Conservation (phyloP, 495 filamentous ascomycete genomes). For the Aspergillus ellipticus region DNA sequence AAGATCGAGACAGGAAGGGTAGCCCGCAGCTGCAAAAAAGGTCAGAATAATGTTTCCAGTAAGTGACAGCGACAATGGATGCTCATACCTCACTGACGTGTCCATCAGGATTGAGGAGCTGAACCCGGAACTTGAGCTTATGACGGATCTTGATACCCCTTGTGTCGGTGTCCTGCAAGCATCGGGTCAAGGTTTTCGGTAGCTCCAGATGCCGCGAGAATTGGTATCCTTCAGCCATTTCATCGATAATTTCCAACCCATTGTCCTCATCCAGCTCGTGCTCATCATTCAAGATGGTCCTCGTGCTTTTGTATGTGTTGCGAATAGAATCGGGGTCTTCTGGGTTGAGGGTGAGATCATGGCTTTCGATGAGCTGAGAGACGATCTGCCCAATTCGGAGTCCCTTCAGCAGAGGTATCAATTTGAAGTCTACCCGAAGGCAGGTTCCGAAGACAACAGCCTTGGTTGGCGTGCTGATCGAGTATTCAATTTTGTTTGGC, state of each 20-base stretch:
- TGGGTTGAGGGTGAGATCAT: conserved; percentile 58
- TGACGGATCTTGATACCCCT: conserved; percentile 83
- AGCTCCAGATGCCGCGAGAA: conserved; percentile 65
- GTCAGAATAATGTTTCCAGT: conserved; percentile 10
- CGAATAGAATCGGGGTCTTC: conserved; percentile 48
- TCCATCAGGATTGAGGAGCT: conserved; percentile 88
- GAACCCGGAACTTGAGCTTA: conserved; percentile 79
- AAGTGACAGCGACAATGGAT: neutral
- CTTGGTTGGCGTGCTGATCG: conserved; percentile 81
- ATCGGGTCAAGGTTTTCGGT: conserved; percentile 71
- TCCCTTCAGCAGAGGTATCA: conserved; percentile 83
- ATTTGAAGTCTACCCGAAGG: conserved; percentile 72
- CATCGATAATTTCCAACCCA: conserved; percentile 63
- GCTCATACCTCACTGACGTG: conserved; percentile 76
- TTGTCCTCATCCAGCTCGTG: conserved; percentile 57
- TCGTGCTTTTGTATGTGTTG: conserved; percentile 57
- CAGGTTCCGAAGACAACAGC: conserved; percentile 86
- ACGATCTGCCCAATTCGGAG: conserved; percentile 73
- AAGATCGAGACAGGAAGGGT: conserved; percentile 84
- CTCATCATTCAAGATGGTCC: conserved; percentile 60
- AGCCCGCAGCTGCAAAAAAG: conserved; percentile 61
- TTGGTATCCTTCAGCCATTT: conserved; percentile 74
- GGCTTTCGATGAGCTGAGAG: conserved; percentile 70
- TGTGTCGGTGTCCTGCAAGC: conserved; percentile 81
- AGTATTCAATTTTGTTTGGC: conserved; percentile 92